phyloP scores from a whole-genome alignment of 345 rosid genomes.

The Gossypium bickii region DNA sequence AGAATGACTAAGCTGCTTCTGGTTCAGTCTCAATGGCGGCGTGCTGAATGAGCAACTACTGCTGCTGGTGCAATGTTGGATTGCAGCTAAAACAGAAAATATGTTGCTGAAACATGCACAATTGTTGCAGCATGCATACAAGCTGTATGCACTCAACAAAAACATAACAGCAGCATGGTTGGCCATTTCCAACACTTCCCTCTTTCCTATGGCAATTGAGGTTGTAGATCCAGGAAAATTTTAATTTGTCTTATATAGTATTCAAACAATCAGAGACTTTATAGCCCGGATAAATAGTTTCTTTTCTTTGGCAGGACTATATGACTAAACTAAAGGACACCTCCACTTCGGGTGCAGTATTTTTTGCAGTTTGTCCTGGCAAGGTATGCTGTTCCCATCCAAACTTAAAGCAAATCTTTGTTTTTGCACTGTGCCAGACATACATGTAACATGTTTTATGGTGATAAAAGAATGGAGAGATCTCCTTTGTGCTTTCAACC shows the following conservation, averaged over 20 bases:
- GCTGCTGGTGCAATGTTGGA: no score
- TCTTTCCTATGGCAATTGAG: constrained; percentile 72
- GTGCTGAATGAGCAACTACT: no score
- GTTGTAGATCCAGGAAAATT: constrained; percentile 31
- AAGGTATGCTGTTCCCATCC: constrained; percentile 51
- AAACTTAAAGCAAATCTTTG: constrained; percentile 10
- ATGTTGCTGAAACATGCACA: no score
- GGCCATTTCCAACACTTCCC: no score
- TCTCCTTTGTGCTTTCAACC: not conserved
- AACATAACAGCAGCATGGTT: no score
- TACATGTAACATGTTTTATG: not conserved
- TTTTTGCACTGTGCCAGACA: constrained; percentile 13
- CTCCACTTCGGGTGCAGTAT: constrained; percentile 72
- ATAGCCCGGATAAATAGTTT: constrained; percentile 11
- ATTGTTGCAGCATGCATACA: no score
- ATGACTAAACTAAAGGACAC: constrained; percentile 74
- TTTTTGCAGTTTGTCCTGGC: constrained; percentile 98
- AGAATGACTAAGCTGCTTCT: no score
- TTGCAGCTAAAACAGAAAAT: no score
- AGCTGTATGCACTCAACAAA: no score
- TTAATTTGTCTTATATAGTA: constrained; percentile 12
- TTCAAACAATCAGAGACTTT: constrained; percentile 4
- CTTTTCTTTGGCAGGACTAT: constrained; percentile 54
- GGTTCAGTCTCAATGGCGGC: no score
- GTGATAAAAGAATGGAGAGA: not conserved